Conservation (phyloP, 2,329 filamentous ascomycete species). For the Thyridium curvatum region DNA sequence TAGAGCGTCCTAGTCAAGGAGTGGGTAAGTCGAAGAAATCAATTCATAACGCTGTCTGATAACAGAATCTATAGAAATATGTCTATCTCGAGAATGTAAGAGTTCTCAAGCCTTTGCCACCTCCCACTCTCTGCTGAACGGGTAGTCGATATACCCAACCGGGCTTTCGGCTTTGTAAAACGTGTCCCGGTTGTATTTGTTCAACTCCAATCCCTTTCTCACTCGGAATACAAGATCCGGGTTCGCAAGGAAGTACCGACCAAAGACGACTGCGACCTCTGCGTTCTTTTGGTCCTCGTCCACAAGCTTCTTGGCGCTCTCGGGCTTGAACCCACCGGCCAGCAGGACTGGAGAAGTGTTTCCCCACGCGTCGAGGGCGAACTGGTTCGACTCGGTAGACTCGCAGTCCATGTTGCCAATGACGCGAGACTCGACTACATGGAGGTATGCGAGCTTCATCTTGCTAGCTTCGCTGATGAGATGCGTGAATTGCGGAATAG, state of each 20-base stretch:
- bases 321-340: constrained; percentile 17
- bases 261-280: constrained; percentile 28
- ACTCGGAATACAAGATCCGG: constrained; percentile 36
- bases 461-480: constrained; percentile 41
- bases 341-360: constrained; percentile 20
- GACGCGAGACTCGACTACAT: constrained; percentile 48
- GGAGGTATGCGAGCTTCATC: constrained; percentile 46
- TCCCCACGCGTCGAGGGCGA: constrained; percentile 19
- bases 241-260: constrained; percentile 34
- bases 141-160: constrained; percentile 31
- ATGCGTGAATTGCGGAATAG: constrained; percentile 50
- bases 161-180: constrained; percentile 30
- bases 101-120: neutral
- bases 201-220: constrained; percentile 25
- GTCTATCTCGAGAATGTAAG: constrained; percentile 1
- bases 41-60: too few relatives aligned
- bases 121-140: constrained; percentile 21
- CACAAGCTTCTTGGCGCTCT: constrained; percentile 15
- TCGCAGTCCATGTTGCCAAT: constrained; percentile 30
- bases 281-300: constrained; percentile 17
- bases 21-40: too few relatives aligned
- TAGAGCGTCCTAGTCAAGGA: too few relatives aligned
- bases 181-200: constrained; percentile 24
- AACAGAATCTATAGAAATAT: too few relatives aligned
- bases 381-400: constrained; percentile 18